phyloP scores from a whole-genome alignment of 495 filamentous ascomycete genomes.

The Friedmanniomyces simplex region DNA sequence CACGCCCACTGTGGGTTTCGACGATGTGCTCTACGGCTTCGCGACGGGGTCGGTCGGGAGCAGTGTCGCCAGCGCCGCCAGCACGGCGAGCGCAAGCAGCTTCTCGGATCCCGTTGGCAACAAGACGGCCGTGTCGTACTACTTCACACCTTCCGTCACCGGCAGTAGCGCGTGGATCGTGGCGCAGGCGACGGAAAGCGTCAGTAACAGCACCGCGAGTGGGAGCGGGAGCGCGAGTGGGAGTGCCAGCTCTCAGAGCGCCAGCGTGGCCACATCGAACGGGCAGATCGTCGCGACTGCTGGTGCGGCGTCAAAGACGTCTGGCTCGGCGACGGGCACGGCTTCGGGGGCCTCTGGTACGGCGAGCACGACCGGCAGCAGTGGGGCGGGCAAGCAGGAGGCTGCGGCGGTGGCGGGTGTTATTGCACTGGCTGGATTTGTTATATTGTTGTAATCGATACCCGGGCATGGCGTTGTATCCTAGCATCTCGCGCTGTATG shows the following conservation, averaged over 20 bases:
- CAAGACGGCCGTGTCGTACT: slow-evolving; percentile 11
- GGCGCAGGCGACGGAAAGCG: slow-evolving; percentile 5
- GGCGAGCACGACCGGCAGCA: not conserved
- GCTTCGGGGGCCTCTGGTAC: not conserved
- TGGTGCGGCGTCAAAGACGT: not conserved
- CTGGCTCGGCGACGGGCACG: not conserved
- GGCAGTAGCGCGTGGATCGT: slow-evolving; percentile 3
- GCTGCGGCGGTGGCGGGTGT: not conserved
- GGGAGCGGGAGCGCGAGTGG: not conserved
- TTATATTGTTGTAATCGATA: not conserved
- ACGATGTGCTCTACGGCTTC: slow-evolving; percentile 2
- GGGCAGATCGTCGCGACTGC: slow-evolving; percentile 9
- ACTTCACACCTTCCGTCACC: slow-evolving; percentile 10
- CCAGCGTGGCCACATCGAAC: not conserved
- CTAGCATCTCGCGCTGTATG: not conserved
- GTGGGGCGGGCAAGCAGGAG: slow-evolving; percentile 9
- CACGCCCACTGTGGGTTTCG: slow-evolving; percentile 6
- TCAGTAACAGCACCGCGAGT: not conserved
- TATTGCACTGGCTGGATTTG: slow-evolving; percentile 3
- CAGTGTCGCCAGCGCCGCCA: not conserved
- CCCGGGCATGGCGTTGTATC: too few species aligned
- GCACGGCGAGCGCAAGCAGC: not conserved
- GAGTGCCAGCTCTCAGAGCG: not conserved
- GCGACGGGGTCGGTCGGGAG: not conserved
- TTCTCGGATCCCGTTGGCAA: slow-evolving; percentile 16